phyloP scores from a whole-genome alignment of 2,329 filamentous ascomycete species.

The Cercospora zeae-maydis region DNA sequence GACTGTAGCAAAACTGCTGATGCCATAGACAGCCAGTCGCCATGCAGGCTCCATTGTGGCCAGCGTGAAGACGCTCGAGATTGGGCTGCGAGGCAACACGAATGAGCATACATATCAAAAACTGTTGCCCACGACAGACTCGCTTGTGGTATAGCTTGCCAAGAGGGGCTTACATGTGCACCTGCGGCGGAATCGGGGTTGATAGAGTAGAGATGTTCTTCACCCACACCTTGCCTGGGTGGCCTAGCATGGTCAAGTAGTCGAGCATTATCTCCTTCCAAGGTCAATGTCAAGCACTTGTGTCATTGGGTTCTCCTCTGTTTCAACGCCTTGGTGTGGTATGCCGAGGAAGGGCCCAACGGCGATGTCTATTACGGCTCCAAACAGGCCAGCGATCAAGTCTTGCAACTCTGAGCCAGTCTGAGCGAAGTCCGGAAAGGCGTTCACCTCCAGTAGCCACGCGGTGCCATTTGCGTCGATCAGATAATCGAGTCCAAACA shows the following conservation, averaged over 20 bases:
- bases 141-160: no score
- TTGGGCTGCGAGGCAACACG: background rate
- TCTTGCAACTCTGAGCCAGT: constrained; percentile 71
- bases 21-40: background rate
- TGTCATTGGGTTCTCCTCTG: constrained; percentile 35
- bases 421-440: constrained; percentile 93
- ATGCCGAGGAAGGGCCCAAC: constrained; percentile 64
- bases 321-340: constrained; percentile 16
- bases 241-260: background rate
- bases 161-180: no score
- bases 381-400: constrained; percentile 73
- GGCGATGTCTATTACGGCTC: constrained; percentile 64
- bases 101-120: background rate
- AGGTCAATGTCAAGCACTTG: constrained; percentile 48
- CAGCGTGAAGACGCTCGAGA: background rate
- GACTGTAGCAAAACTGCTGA: background rate
- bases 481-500: constrained; percentile 88
- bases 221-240: background rate
- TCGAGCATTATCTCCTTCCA: constrained; percentile 33
- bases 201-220: background rate
- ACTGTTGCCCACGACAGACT: background rate
- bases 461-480: constrained; percentile 62
- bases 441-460: constrained; percentile 88
- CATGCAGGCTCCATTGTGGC: background rate
- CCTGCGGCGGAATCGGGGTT: no score